Evolutionary conservation across 257 asterid genomes (phyloP), one percentile per base, ranked within the genome.

Genomic region (Thymus mandschuricus): DNA sequence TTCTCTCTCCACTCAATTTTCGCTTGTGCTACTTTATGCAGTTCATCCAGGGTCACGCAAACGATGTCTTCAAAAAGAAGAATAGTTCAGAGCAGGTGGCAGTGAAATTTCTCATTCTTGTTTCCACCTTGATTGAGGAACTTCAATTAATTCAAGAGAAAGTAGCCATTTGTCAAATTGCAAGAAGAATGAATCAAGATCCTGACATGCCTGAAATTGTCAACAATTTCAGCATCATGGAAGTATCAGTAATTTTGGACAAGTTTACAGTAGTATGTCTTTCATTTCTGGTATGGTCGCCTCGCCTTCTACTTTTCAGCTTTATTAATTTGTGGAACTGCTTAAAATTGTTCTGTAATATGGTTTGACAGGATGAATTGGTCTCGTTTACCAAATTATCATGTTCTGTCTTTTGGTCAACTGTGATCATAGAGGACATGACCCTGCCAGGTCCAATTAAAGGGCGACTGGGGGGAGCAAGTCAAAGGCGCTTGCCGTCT

Each of bases 391-490:
- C 98, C 79, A 73, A 80, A 76, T 70, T 72, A 74, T 83, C 97
- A 44, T 78, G 87, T 74, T 85, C 89, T 69, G 83, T 89, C 65
- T 88, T 91, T 68, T 81, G 89, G 89, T 81, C 83, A 34, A 66
- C 73, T 71, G 76, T 77, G 76, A 76, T 64, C 74, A 78, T 79
- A 45, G 87, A 78, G 63, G 84, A 80, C 66, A 69, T 72, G 68
- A 51, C 64, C 66, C 86, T 89, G 74, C 90, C 98, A 65, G 88
- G 91, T 72, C 81, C 96, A 78, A 75, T 93, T 45, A 81, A 66
- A 71, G 98, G 98, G 80, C 87, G 86, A 85, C 86, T 93, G 58
- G 98, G 98, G 38, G 98, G 98, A 30, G 96, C 96, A 66, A 93
- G 98, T 76, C 96, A 81, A 76, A 91, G 97, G 40, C 89, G 97